Base-by-base conservation (phyloP, 306 rosid genomes). In the Trifolium repens region DNA sequence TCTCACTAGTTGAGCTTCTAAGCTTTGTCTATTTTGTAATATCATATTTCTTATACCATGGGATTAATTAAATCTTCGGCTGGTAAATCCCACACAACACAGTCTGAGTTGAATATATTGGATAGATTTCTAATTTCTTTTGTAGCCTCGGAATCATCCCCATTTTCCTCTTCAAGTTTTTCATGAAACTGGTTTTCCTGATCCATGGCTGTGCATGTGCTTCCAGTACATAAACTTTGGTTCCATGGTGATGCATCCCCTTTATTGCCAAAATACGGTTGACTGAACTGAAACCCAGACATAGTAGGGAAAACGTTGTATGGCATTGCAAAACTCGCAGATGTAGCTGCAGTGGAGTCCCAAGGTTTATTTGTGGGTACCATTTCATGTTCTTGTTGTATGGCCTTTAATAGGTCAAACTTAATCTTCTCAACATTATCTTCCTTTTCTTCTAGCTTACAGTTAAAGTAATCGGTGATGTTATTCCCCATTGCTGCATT, bases 21-120 rank as follows among this genome's bases (percentile, higher is more conserved):
- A 10, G 69, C 68, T 50, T 55, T 81, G 53, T 74, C 72, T 73
- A 59, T 65, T 74, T 71, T 67, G 46, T 32, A 39, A 68, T 75
- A 70, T 32, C 39, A 68, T 73, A 70, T 79, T 58, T 69, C 55
- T 90, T 83, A 90, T 24, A 86, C 91, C 70, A 87, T 79, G 59
- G 92, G 90, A 72, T 89, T 87, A 80, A 89, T 88, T 66, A 96
- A 85, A 79, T 96, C 93, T 54, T 89, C 96, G 22, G 96, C 88
- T 26, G 90, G 92, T 76, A 92, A 82, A 82, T 96, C 99, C 99
- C 99, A 90, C 77, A 92, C 47, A 81, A 88, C 91, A 44, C 85
- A 86, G 72, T 92, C 92, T 34, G 97, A 72, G 80, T 84, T 89
- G 84, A 92, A 96, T 40, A 92, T 84, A 82, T 82, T 83, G 74